Evolutionary conservation across 2,329 filamentous ascomycete genomes (phyloP).

Genomic region (Echinosphaeria canescens): DNA sequence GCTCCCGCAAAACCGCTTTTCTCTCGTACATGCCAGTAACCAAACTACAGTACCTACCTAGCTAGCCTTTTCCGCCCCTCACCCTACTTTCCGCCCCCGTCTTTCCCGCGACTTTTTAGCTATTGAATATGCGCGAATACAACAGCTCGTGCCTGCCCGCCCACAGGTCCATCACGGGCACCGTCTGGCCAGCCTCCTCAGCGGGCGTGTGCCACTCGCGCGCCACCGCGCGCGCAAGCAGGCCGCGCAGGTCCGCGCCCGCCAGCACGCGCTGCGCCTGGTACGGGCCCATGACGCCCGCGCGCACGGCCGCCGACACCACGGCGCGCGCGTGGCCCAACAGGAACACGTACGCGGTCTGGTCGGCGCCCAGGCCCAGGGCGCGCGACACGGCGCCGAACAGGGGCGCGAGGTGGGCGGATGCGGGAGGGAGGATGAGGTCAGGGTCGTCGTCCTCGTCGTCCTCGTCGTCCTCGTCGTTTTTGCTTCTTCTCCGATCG

Average conservation of each 20-base stretch:
- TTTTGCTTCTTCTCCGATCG: no score
- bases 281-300: conserved; percentile 62
- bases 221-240: conserved; percentile 34
- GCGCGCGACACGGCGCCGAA: conserved; percentile 43
- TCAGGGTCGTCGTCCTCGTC: conserved; percentile 4
- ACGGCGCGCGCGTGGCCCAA: conserved; percentile 58
- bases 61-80: no score
- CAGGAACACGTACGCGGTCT: conserved; percentile 56
- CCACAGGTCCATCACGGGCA: conserved; percentile 67
- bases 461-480: conserved; percentile 4
- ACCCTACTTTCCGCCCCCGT: no score
- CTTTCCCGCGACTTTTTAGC: no score
- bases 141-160: conserved; percentile 63
- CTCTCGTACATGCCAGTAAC: no score
- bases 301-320: conserved; percentile 54
- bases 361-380: conserved; percentile 34
- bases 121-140: conserved; percentile 77
- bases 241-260: conserved; percentile 28
- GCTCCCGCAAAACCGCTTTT: no score
- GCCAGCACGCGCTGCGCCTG: conserved; percentile 57
- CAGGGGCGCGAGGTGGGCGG: conserved; percentile 48
- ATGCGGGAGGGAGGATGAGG: conserved; percentile 17
- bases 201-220: conserved; percentile 34
- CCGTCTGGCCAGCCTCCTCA: conserved; percentile 50
- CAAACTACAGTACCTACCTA: no score